A percentile compares a stretch with the other conserved stretches of the same genome.
Conservation (phyloP, 441 rosid genomes). For the Viola pubescens region DNA sequence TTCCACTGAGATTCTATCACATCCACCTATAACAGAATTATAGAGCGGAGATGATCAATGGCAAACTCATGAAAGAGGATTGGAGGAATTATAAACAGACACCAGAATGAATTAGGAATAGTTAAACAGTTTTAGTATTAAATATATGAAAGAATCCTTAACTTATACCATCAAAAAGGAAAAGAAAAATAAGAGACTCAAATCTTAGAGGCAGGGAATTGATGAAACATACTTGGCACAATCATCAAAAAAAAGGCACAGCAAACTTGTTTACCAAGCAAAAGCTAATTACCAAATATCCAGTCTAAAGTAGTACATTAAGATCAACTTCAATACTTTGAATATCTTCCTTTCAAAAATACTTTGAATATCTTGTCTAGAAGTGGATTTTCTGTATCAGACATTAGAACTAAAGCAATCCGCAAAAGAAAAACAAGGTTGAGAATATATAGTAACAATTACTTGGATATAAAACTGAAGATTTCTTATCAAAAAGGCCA, state of each 20-base stretch:
- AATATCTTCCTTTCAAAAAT: neutral
- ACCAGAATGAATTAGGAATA: no score
- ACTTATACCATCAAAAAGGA: no score
- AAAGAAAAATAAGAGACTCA: no score
- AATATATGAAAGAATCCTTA: no score
- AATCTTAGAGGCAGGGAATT: no score
- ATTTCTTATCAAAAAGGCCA: constrained; percentile 93
- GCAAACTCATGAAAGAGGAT: neutral
- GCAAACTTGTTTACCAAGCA: no score
- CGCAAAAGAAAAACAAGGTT: neutral
- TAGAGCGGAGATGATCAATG: no score
- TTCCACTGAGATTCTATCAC: constrained; percentile 99
- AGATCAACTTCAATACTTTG: no score
- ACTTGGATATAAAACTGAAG: constrained; percentile 99
- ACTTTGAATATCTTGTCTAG: neutral
- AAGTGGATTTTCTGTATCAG: no score
- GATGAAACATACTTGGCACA: no score
- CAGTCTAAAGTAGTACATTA: neutral
- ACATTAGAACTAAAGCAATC: neutral
- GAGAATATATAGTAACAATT: constrained; percentile 3
- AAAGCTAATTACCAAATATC: neutral
- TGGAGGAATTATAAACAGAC: neutral
- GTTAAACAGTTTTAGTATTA: no score
- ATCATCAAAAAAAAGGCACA: no score
- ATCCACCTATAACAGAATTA: constrained; percentile 48